Conservation (phyloP, 2,329 filamentous ascomycete species). For the Penicillium olsonii region DNA sequence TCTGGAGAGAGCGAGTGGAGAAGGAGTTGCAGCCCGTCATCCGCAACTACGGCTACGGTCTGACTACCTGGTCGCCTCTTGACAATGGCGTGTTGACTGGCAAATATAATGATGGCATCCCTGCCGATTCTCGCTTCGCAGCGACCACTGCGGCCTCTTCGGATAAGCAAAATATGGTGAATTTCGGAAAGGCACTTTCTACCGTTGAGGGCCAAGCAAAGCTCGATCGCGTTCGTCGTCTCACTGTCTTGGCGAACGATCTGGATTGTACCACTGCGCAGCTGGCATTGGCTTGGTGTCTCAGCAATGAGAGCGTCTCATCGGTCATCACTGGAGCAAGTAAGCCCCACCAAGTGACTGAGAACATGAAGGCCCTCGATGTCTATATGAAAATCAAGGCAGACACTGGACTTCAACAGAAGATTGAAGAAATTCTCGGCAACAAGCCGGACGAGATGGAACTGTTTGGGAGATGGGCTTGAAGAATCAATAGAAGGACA, state of each 20-base stretch:
- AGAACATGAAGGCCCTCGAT: slow-evolving; percentile 49
- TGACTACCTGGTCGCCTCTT: slow-evolving; percentile 66
- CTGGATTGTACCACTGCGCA: no score
- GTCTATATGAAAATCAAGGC: slow-evolving; percentile 46
- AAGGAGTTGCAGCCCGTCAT: slow-evolving; percentile 63
- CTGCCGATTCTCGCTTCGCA: slow-evolving; percentile 60
- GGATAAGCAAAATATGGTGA: no score
- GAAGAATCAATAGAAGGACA: no score
- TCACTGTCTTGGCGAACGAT: no score
- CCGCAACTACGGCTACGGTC: slow-evolving; percentile 60
- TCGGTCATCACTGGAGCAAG: slow-evolving; percentile 47
- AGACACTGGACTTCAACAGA: no score
- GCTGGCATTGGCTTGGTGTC: slow-evolving; percentile 60
- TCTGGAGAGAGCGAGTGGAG: slow-evolving; percentile 64
- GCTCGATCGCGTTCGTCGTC: no score
- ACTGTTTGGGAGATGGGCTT: no score
- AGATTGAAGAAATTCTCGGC: no score
- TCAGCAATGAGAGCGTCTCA: slow-evolving; percentile 60
- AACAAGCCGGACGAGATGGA: no score
- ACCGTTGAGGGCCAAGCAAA: no score
- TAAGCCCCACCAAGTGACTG: slow-evolving; percentile 45
- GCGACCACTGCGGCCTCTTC: no score
- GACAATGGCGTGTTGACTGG: slow-evolving; percentile 64
- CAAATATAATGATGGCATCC: slow-evolving; percentile 67
- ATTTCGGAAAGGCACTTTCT: no score